phyloP scores from a whole-genome alignment of 1,139 yeast genomes.

The Wickerhamiella infanticola region DNA sequence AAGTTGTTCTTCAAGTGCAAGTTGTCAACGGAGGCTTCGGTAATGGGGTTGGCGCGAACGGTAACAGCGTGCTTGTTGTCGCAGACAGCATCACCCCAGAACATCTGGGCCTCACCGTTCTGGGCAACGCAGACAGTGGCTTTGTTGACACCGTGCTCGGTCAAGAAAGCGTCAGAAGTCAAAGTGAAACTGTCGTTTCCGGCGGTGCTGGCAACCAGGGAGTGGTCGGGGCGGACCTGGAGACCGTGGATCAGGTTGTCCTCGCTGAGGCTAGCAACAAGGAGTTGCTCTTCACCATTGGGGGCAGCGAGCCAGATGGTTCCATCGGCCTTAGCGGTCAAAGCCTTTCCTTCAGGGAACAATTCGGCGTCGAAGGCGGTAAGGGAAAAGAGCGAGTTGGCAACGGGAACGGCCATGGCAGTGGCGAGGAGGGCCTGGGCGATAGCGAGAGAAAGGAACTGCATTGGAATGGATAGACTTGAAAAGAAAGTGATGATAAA shows the following conservation, averaged over 20 bases:
- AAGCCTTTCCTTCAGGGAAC: not conserved
- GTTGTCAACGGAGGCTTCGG: not conserved
- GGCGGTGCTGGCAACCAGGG: not conserved
- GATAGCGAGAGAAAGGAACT: slow-evolving; percentile 1
- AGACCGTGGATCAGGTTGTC: not conserved
- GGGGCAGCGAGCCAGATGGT: not conserved
- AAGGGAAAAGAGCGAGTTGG: not conserved
- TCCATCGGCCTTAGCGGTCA: not conserved
- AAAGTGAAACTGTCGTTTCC: not conserved
- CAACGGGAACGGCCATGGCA: not conserved
- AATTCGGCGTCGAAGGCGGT: not conserved
- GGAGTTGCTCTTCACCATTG: not conserved
- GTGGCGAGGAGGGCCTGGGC: not conserved
- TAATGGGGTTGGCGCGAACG: not conserved
- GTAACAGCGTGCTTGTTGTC: not conserved
- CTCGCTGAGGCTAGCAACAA: not conserved
- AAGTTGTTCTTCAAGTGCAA: not conserved
- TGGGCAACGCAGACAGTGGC: not conserved
- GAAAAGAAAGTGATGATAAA: not conserved
- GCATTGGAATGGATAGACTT: not conserved
- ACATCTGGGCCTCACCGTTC: not conserved
- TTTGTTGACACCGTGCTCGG: not conserved
- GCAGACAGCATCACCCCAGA: not conserved
- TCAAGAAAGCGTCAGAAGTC: not conserved
- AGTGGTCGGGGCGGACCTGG: not conserved